Percentiles rank a stretch among this genome's conserved stretches.
Conservation (phyloP, 305 asterid genomes). For the Euphrasia arctica region DNA sequence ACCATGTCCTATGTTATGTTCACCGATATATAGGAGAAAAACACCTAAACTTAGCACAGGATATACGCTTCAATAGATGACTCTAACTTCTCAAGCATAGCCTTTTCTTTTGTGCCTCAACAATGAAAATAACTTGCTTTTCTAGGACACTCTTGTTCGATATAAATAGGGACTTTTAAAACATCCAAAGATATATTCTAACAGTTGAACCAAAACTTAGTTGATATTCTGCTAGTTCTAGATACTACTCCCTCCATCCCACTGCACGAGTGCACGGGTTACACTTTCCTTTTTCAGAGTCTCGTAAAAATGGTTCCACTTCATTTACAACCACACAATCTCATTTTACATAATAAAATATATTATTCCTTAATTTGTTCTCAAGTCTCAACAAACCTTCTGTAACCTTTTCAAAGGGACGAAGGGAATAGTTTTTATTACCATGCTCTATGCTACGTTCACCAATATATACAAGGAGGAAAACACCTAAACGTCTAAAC, state of each 20-base stretch:
- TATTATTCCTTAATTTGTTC: too few relatives aligned
- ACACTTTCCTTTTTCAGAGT: too few relatives aligned
- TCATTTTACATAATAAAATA: too few relatives aligned
- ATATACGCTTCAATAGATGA: not conserved
- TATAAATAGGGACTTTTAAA: not conserved
- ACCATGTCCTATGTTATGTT: not conserved
- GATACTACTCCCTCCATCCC: not conserved
- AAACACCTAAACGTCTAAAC: too few relatives aligned
- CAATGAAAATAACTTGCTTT: constrained; percentile 1
- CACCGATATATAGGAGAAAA: not conserved
- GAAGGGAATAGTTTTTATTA: not conserved
- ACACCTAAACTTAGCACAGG: not conserved
- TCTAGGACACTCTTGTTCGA: not conserved
- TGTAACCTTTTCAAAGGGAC: too few relatives aligned
- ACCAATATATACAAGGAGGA: not conserved
- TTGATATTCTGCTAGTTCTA: not conserved
- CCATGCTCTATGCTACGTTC: not conserved
- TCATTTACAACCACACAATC: too few relatives aligned
- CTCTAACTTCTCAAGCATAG: not conserved
- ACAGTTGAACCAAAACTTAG: not conserved
- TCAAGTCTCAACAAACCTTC: too few relatives aligned
- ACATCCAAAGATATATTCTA: not conserved
- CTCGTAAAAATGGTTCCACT: too few relatives aligned
- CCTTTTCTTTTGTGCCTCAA: not conserved
- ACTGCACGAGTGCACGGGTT: too few relatives aligned